Evolutionary conservation across 2,329 filamentous ascomycete species (phyloP).

Genomic region (Lasiodiplodia theobromae): DNA sequence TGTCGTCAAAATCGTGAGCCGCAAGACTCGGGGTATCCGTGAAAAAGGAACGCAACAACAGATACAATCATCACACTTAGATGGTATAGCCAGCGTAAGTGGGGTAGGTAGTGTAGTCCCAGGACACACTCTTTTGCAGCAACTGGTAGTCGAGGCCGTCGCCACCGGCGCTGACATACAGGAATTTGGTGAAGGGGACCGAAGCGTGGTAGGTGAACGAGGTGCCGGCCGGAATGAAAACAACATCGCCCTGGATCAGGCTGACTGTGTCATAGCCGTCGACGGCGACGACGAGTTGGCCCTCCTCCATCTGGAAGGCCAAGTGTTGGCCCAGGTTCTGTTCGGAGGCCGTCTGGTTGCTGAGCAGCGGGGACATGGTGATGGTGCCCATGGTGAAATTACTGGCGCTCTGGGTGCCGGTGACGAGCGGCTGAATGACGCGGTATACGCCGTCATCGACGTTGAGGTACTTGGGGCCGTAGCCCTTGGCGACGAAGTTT

Average conservation of each 20-base stretch:
- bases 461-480: conserved; percentile 56
- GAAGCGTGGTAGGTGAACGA: conserved; percentile 45
- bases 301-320: conserved; percentile 51
- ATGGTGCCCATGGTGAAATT: conserved; percentile 56
- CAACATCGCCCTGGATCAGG: conserved; percentile 48
- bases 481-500: conserved; percentile 56
- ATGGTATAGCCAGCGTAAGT: conserved; percentile 16
- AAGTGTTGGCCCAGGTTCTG: conserved; percentile 39
- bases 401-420: conserved; percentile 47
- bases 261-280: conserved; percentile 39
- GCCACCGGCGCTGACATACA: conserved; percentile 36
- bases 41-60: conserved; percentile 11
- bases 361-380: conserved; percentile 43
- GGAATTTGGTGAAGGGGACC: conserved; percentile 36
- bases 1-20: conserved; percentile 18
- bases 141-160: conserved; percentile 36
- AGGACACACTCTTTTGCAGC: conserved; percentile 31
- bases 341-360: conserved; percentile 32
- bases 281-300: conserved; percentile 45
- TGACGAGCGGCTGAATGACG: conserved; percentile 55
- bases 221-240: conserved; percentile 47
- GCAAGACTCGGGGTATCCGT: conserved; percentile 11
- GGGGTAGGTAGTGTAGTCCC: conserved; percentile 35
- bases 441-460: conserved; percentile 47
- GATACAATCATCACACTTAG: neutral